Evolutionary conservation across 495 filamentous ascomycete genomes (phyloP).

Genomic region (Zalerion maritima): DNA sequence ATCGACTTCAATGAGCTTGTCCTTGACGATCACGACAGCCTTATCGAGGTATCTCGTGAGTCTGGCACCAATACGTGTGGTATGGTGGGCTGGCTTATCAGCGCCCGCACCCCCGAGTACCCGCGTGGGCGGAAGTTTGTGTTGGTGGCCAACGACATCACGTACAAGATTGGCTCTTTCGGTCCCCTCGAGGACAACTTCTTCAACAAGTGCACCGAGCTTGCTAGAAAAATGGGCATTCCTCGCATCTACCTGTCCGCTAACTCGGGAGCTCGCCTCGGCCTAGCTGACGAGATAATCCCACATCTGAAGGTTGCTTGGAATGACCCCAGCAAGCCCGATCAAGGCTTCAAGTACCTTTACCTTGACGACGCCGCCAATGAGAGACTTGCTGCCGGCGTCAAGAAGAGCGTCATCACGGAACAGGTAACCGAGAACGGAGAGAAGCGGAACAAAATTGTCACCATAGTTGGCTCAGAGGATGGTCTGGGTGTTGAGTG

Average conservation of each 20-base stretch:
- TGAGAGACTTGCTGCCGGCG: constrained; percentile 73
- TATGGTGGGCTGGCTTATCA: constrained; percentile 98
- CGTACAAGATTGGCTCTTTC: constrained; percentile 96
- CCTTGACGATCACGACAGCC: constrained; percentile 80
- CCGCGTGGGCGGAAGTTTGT: constrained; percentile 83
- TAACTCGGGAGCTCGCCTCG: constrained; percentile 98
- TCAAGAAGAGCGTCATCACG: constrained; percentile 71
- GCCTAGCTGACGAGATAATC: constrained; percentile 91
- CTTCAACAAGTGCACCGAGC: constrained; percentile 97
- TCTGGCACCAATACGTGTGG: constrained; percentile 89
- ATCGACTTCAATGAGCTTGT: constrained; percentile 92
- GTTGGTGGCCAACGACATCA: constrained; percentile 97
- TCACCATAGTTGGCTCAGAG: constrained; percentile 84
- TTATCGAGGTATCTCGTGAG: constrained; percentile 85
- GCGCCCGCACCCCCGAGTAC: constrained; percentile 96
- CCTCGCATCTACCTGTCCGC: constrained; percentile 95
- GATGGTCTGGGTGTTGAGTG: constrained; percentile 97
- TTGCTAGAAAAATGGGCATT: constrained; percentile 83
- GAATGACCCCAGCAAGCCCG: constrained; percentile 73
- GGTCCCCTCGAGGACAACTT: constrained; percentile 92
- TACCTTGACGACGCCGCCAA: constrained; percentile 82
- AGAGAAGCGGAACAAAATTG: constrained; percentile 86
- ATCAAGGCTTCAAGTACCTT: constrained; percentile 95
- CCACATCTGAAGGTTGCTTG: constrained; percentile 93
- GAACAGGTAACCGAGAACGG: constrained; percentile 74